phyloP scores from a whole-genome alignment of 352 stramenopile species.

The Peronospora belbahrii region DNA sequence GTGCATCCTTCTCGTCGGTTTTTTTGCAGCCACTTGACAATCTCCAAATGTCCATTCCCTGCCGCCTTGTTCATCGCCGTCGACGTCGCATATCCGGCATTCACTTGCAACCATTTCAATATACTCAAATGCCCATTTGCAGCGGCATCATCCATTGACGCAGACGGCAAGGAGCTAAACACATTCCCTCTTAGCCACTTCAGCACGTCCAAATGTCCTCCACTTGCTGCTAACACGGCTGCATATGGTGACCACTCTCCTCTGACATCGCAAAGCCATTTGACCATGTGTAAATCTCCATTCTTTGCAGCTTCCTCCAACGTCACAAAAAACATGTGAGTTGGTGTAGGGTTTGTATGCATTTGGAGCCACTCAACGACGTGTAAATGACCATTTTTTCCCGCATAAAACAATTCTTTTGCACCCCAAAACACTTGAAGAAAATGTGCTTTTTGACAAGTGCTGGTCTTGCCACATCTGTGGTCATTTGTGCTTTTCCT shows the following conservation, averaged over 20 bases:
- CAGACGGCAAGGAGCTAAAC: conserved; percentile 19
- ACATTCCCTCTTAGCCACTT: conserved; percentile 22
- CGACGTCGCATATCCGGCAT: conserved; percentile 9
- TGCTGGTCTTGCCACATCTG: conserved; percentile 1
- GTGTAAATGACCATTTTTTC: conserved; percentile 23
- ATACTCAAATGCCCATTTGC: conserved; percentile 19
- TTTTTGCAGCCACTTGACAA: conserved; percentile 28
- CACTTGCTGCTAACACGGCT: conserved; percentile 22
- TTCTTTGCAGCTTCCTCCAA: conserved; percentile 29
- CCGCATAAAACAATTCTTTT: conserved; percentile 32
- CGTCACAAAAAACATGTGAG: conserved; percentile 40
- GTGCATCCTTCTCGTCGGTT: conserved; percentile 25
- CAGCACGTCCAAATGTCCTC: conserved; percentile 29
- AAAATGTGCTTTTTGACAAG: background rate
- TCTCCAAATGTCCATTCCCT: conserved; percentile 19
- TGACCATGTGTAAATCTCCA: conserved; percentile 27
- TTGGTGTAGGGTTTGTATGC: conserved; percentile 25
- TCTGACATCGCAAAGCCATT: conserved; percentile 28
- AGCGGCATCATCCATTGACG: conserved; percentile 25
- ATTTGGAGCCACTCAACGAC: conserved; percentile 33
- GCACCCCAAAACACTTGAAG: conserved; percentile 29
- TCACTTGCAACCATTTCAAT: conserved; percentile 22
- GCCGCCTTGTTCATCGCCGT: conserved; percentile 28
- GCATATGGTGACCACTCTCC: conserved; percentile 31
- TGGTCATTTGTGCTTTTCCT: conserved; percentile 5